Evolutionary conservation across 2,329 filamentous ascomycete genomes (phyloP), one percentile per base, ranked within the genome.

Genomic region (Fusarium xylarioides): DNA sequence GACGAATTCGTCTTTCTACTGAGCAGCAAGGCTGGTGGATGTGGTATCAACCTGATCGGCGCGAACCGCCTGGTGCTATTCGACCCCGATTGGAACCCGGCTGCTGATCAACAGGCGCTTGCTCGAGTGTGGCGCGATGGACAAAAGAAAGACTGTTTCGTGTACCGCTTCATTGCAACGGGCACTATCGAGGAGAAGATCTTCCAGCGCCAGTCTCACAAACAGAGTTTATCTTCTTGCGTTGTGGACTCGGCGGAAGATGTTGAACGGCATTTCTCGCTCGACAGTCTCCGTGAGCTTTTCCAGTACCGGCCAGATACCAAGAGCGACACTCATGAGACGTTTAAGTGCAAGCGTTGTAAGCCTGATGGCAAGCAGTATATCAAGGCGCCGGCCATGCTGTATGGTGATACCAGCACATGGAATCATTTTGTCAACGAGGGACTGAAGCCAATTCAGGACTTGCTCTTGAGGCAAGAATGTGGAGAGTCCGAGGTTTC

Each of bases 141-240:
- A 0, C 96, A 99, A 82, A 98, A 97, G 87, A 99, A 99, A 80
- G 96, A 99, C 79, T 99, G 96, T 79, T 99, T 99, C 78, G 96
- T 99, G 21, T 99, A 99, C 82, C 93, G 96, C n/a, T 99, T 99
- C 84, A 99, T 99, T 77, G 93, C 95, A 0, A 98, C 97, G 0
- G 96, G 96, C 8, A 98, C 95, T 0, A 99, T 99, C 70, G 96
- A 99, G 80, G 96, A 99, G 83, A 99, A 99, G 85, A 98, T 99
- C 76, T 99, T 99, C 85, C 96, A 99, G 82, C 92, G 97, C 15
- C 96, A 99, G 80, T 97, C 94, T 2, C 97, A 99, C 86, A 99
- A 99, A 83, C 96, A 99, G 83, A 97, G 94, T 12, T 86, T 99
- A 4, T 98, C 95, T 2, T 97, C 94, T 0, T 98, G 95, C 77